These are phyloP conservation scores for Penicillium sp. DNA, from an alignment of 2,329 filamentous ascomycete species.

Conservation along the genomic window DNA sequence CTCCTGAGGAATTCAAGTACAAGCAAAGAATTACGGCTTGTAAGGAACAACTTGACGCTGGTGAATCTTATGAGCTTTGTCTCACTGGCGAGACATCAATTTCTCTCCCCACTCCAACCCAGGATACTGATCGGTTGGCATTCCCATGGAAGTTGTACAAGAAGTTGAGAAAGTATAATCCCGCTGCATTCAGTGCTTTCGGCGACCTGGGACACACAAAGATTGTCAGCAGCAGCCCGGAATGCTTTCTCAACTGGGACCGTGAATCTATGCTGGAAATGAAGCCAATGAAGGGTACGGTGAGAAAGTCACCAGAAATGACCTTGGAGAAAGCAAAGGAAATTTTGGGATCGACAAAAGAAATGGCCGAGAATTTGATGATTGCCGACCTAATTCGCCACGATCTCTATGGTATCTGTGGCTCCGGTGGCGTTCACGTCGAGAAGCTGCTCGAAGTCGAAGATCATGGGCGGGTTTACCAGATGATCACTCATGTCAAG, in stretches of 20 bases:
- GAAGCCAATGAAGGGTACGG: constrained; percentile 95
- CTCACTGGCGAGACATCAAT: constrained; percentile 77
- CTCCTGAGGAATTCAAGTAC: constrained; percentile 58
- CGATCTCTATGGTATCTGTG: constrained; percentile 84
- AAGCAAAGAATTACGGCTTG: constrained; percentile 69
- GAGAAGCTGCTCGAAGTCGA: constrained; percentile 83
- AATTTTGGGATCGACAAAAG: constrained; percentile 80
- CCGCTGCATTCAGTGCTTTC: constrained; percentile 84
- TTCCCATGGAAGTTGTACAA: constrained; percentile 74
- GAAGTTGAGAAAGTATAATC: constrained; percentile 70
- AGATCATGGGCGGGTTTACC: constrained; percentile 87
- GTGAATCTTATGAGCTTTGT: constrained; percentile 85
- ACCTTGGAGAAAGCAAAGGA: constrained; percentile 73
- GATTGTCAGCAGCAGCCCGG: constrained; percentile 81
- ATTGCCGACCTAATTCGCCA: constrained; percentile 96
- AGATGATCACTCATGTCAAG: constrained; percentile 87
- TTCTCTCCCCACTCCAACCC: constrained; percentile 39
- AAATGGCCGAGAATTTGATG: constrained; percentile 96
- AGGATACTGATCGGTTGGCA: constrained; percentile 29
- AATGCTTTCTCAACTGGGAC: constrained; percentile 80
- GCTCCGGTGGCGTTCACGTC: constrained; percentile 72
- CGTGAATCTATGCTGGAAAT: constrained; percentile 59
- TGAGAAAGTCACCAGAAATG: constrained; percentile 72
- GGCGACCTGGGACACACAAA: constrained; percentile 71
- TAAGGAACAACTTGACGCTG: constrained; percentile 72